Evolutionary conservation across 805 yeast genomes (phyloP), one percentile per base, ranked within the genome.

Genomic region (Ogataea paradorogensis): DNA sequence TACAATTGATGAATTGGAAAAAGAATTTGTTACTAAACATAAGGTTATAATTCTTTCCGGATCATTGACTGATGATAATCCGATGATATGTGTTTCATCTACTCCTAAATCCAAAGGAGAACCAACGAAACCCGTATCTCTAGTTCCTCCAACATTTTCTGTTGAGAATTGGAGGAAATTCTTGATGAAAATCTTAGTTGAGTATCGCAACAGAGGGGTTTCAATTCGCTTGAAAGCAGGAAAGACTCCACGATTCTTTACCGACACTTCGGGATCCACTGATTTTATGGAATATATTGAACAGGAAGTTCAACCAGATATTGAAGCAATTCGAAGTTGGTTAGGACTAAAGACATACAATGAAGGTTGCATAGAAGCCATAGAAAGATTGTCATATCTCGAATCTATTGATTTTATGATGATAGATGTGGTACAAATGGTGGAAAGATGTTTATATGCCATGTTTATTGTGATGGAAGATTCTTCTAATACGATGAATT

Each of bases 121-220:
- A 5, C 30, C 32, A 7, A 26, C 15, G 5, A 39, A 32, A 23
- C 51, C 48, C 9, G 38, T 43, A 4, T 47, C 52, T 8, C 23
- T 52, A 23, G 48, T 52, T 13, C 61, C 61, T 11, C 59, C 61
- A 8, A 44, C 51, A 3, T 50, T 56, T 23, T 37, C 58, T 4
- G 30, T 49, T 11, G 50, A 43, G 9, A 39, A 52, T 29, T 56
- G 61, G 61, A 42, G 59, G 18, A 45, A 36, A 20, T 42, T 33
- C 30, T 38, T 56, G 23, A 22, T 55, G 29, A 50, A 48, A 23
- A 27, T 51, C 9, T 15, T 46, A n/a, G 15, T 56, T 3, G 56
- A 52, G 8, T 50, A 27, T 20, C 37, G 43, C 11, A 24, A 24
- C 9, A 34, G 31, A n/a, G 33, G 32, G 8, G 20, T 32, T 8